Percentiles rank a stretch among this genome's conserved stretches.
Conservation (phyloP, 192 early-diverging fungal species). For the Mycoemilia scoparia region DNA sequence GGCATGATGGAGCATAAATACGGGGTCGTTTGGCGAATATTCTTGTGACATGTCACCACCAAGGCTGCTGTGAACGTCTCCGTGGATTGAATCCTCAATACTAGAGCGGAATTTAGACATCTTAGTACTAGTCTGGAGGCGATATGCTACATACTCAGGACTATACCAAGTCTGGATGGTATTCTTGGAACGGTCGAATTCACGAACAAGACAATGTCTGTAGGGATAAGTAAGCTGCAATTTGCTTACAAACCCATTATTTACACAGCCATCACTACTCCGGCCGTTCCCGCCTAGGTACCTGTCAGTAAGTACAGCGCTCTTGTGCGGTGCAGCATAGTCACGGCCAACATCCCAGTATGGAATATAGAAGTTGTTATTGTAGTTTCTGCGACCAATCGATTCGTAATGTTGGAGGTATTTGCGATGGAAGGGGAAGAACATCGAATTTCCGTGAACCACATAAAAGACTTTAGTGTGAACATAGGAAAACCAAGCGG, state of each 20-base stretch:
- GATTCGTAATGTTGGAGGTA: slow-evolving; percentile 28
- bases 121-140: slow-evolving; percentile 12
- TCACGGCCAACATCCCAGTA: slow-evolving; percentile 33
- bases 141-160: slow-evolving; percentile 24
- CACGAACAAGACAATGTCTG: slow-evolving; percentile 22
- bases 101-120: slow-evolving; percentile 23
- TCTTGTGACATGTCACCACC: slow-evolving; percentile 29
- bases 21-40: slow-evolving; percentile 30
- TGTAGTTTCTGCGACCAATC: slow-evolving; percentile 12
- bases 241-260: slow-evolving; percentile 7
- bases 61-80: slow-evolving; percentile 16
- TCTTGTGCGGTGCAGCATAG: slow-evolving; percentile 20
- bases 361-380: slow-evolving; percentile 17
- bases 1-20: slow-evolving; percentile 32
- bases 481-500: slow-evolving; percentile 17
- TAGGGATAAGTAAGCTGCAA: slow-evolving; percentile 11
- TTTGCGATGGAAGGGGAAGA: slow-evolving; percentile 32
- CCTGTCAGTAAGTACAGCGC: slow-evolving; percentile 11
- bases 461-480: slow-evolving; percentile 13
- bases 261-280: slow-evolving; percentile 11
- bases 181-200: slow-evolving; percentile 25
- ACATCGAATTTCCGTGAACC: slow-evolving; percentile 23
- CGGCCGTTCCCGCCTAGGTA: slow-evolving; percentile 21
- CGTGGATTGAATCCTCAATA: slow-evolving; percentile 26
- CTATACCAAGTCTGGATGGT: slow-evolving; percentile 19